Evolutionary conservation across 1,284 basidiomycete species (phyloP), one percentile per base, ranked within the genome.

Genomic region (Cutaneotrichosporon cyanovorans): DNA sequence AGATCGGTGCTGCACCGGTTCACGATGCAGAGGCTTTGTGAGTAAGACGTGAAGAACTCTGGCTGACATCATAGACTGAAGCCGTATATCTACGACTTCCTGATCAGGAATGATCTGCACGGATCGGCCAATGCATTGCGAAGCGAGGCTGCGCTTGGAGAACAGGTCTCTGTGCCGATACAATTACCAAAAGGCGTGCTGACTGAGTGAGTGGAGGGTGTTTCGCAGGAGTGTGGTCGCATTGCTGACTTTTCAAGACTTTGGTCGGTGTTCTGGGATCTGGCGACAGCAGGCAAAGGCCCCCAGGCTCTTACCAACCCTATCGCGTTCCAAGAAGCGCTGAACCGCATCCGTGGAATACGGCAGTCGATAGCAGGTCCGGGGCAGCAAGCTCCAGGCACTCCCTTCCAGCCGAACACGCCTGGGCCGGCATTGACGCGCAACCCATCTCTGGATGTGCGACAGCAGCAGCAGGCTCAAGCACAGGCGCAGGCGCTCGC

Each of bases 261-360:
- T 61, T 74, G 73, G 73, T 54, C 60, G 16, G 62, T 69, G 8
- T 74, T 73, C 41, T 72, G 69, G 68, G 73, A 74, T 31, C 59
- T 69, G 2, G 71, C 72, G 37, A 68, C 62, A 16, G 65, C 63
- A 8, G 65, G 69, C 0, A 72, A 70, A 42, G 63, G 64, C 2
- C 62, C 58, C 2, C 60, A 63, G 37, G 69, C 65, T 1, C 61
- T 67, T 12, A 60, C 61, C 10, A 65, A 65, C 38, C 63, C 68
- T 1, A 58, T 57, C 16, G 57, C 56, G 4, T 73, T 68, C 50
- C 38, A 18, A 21, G 42, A 69, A 62, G 61, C 64, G 0, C 60
- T 70, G 54, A 56, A 50, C 19, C 62, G 65, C 16, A 40, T 67
- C 14, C 61, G 64, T 8, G 28, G 22, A n/a, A 21, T 54, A 34